phyloP scores from a whole-genome alignment of 225 moss, liverwort and hornwort genomes.

The Neckera pumila region DNA sequence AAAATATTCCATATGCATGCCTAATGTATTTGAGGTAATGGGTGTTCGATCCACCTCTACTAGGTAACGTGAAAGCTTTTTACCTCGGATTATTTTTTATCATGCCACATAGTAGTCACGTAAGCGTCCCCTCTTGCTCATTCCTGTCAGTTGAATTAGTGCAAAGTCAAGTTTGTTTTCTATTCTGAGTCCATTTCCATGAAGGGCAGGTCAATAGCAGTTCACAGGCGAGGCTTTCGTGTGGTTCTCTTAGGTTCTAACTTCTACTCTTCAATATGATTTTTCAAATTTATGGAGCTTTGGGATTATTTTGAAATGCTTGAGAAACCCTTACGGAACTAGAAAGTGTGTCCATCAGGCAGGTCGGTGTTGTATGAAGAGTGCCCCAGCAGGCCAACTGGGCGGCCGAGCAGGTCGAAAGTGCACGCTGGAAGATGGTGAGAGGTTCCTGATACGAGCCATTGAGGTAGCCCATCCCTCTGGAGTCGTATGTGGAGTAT shows the following conservation, averaged over 20 bases:
- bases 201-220: background rate
- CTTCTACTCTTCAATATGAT: background rate
- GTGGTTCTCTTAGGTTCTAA: background rate
- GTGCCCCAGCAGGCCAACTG: slow-evolving; percentile 61
- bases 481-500: background rate
- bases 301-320: background rate
- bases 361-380: slow-evolving; percentile 48
- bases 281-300: background rate
- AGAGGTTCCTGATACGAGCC: slow-evolving; percentile 53
- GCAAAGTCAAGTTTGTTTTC: background rate
- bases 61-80: background rate
- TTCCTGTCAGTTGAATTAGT: background rate
- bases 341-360: slow-evolving; percentile 22
- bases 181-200: background rate
- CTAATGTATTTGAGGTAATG: background rate
- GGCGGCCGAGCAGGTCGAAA: slow-evolving; percentile 67
- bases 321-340: background rate
- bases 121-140: background rate
- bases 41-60: background rate
- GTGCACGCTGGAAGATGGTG: slow-evolving; percentile 68
- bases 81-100: background rate
- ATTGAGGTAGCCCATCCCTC: slow-evolving; percentile 36
- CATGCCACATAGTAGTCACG: background rate
- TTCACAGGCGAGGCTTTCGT: background rate
- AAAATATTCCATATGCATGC: no score